phyloP scores from a whole-genome alignment of 2,329 filamentous ascomycete species.

The Fusarium armeniacum region DNA sequence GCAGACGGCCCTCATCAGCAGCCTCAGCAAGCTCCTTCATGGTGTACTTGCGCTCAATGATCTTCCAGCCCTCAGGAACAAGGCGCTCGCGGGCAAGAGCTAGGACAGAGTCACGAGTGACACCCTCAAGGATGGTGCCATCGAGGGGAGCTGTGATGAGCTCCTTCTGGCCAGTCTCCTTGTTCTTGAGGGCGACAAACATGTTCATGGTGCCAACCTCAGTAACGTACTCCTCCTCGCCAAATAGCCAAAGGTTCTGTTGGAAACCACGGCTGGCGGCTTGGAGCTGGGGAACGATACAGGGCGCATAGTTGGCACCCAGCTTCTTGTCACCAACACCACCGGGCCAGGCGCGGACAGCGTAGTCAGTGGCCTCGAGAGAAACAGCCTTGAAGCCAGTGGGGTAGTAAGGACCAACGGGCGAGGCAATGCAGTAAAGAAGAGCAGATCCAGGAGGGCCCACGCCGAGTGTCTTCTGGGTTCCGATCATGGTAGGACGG shows the following conservation, averaged over 20 bases:
- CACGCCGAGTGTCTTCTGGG: constrained; percentile 93
- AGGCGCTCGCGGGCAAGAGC: constrained; percentile 86
- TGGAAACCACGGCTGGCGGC: constrained; percentile 93
- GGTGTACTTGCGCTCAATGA: constrained; percentile 90
- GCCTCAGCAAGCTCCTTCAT: constrained; percentile 90
- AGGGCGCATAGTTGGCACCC: constrained; percentile 98
- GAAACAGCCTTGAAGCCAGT: constrained; percentile 98
- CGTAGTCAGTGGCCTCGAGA: constrained; percentile 95
- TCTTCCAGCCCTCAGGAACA: constrained; percentile 86
- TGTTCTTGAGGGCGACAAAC: constrained; percentile 87
- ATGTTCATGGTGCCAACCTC: constrained; percentile 99
- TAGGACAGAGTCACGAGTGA: constrained; percentile 94
- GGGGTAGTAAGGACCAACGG: constrained; percentile 97
- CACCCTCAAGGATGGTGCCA: constrained; percentile 95
- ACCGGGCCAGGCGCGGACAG: constrained; percentile 96
- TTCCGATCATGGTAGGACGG: constrained; percentile 96
- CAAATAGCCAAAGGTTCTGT: constrained; percentile 98
- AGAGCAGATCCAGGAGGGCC: constrained; percentile 92
- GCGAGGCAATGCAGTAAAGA: constrained; percentile 94
- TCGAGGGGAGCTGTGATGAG: constrained; percentile 95
- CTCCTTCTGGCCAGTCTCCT: constrained; percentile 90
- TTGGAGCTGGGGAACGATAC: constrained; percentile 95
- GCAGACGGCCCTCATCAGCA: constrained; percentile 82
- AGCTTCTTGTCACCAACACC: constrained; percentile 99
- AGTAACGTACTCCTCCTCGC: constrained; percentile 93